A percentile compares a stretch with the other conserved stretches of the same genome.
These are phyloP conservation scores for Chlamydomonas sphaeroides DNA, from an alignment of 139 green algal genomes.

Conservation along the genomic window DNA sequence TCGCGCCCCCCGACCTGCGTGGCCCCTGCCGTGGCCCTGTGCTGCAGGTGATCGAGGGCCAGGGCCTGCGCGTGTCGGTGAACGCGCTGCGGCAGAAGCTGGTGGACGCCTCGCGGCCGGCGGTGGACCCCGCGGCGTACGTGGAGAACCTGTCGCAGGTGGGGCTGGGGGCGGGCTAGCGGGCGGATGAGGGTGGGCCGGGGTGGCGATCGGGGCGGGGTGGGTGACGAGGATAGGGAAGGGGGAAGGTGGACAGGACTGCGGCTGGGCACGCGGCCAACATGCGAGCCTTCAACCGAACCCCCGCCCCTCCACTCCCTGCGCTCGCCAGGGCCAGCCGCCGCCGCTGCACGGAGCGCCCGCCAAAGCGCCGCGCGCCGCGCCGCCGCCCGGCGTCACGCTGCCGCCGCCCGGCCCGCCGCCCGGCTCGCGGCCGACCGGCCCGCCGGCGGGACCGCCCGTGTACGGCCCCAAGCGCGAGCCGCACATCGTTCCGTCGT, in stretches of 20 bases:
- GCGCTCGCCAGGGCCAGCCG: slow-evolving; percentile 41
- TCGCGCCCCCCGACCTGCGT: too few relatives aligned
- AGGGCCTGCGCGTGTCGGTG: slow-evolving; percentile 11
- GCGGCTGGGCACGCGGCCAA: too few relatives aligned
- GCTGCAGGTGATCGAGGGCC: slow-evolving; percentile 21
- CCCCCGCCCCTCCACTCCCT: not conserved
- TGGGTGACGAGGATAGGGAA: not conserved
- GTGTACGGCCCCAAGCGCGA: not conserved
- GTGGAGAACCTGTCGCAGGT: slow-evolving; percentile 36
- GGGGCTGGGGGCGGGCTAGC: not conserved
- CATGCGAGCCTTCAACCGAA: too few relatives aligned
- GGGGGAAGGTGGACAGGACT: too few relatives aligned
- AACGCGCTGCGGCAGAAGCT: slow-evolving; percentile 22
- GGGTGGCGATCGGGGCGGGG: not conserved
- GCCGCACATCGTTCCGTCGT: slow-evolving; percentile 53
- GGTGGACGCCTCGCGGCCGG: not conserved
- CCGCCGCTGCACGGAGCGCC: not conserved
- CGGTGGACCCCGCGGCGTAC: not conserved
- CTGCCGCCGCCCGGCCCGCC: not conserved
- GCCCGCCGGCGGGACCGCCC: not conserved
- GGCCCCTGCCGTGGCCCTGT: too few relatives aligned
- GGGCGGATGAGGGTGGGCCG: too few relatives aligned
- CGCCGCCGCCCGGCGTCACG: slow-evolving; percentile 10
- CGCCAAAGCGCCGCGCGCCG: slow-evolving; percentile 8
- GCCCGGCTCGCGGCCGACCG: too few relatives aligned